A percentile compares a stretch with the other conserved stretches of the same genome.
Evolutionary conservation across 2,329 filamentous ascomycete species (phyloP).

Genomic region (Aspergillus aculeatinus): DNA sequence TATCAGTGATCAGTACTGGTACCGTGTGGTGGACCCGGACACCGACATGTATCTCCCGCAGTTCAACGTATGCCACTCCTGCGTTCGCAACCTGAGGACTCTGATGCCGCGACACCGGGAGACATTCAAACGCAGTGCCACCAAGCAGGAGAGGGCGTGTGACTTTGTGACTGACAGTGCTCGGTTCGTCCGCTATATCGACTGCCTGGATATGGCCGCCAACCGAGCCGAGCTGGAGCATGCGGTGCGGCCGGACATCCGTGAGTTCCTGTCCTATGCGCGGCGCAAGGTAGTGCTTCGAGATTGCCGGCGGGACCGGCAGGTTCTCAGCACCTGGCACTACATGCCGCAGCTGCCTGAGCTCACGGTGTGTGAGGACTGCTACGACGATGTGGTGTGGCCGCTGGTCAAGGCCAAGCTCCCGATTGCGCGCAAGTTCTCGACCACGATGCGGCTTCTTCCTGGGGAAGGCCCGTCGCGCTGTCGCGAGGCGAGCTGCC

Average conservation of each 20-base stretch:
- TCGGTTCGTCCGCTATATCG: slow-evolving; percentile 58
- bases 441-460: slow-evolving; percentile 58
- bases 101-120: slow-evolving; percentile 71
- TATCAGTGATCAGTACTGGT: slow-evolving; percentile 66
- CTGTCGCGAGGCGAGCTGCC: slow-evolving; percentile 58
- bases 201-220: slow-evolving; percentile 56
- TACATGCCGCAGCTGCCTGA: slow-evolving; percentile 72
- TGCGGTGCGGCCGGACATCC: slow-evolving; percentile 52
- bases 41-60: slow-evolving; percentile 63
- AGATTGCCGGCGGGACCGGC: slow-evolving; percentile 66
- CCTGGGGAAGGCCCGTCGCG: slow-evolving; percentile 48
- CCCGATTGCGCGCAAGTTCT: slow-evolving; percentile 65
- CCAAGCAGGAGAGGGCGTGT: slow-evolving; percentile 59
- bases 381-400: slow-evolving; percentile 76
- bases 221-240: slow-evolving; percentile 34
- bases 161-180: slow-evolving; percentile 64
- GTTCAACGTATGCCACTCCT: slow-evolving; percentile 74
- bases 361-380: slow-evolving; percentile 83
- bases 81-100: slow-evolving; percentile 68
- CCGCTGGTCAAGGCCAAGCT: slow-evolving; percentile 59
- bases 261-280: slow-evolving; percentile 63
- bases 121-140: slow-evolving; percentile 56
- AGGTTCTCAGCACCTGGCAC: slow-evolving; percentile 70
- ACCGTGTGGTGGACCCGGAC: slow-evolving; percentile 68
- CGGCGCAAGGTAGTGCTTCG: slow-evolving; percentile 57